Conservation (phyloP, 257 asterid species). For the Solanum ahanhuiri region DNA sequence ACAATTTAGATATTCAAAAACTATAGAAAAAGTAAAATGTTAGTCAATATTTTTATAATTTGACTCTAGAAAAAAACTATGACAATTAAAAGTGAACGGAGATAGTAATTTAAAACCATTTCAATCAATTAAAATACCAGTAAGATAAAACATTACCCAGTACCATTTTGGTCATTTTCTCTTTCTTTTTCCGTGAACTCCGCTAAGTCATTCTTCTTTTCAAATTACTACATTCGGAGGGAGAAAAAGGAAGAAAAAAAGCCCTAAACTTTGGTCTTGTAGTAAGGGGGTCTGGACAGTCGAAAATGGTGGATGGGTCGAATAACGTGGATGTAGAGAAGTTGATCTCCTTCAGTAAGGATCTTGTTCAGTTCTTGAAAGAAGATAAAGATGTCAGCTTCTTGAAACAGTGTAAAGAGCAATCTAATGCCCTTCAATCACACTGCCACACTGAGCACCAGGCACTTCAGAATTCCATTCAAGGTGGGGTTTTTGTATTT, state of each 20-base stretch:
- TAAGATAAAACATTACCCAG: no score
- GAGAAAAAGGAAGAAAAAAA: not conserved
- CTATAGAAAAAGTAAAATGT: no score
- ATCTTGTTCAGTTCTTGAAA: slow-evolving; percentile 38
- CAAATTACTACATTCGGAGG: not conserved
- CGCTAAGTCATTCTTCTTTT: not conserved
- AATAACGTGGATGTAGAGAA: slow-evolving; percentile 36
- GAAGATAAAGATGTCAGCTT: slow-evolving; percentile 31
- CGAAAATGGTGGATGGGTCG: slow-evolving; percentile 22
- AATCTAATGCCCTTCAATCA: slow-evolving; percentile 34
- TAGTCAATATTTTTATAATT: no score
- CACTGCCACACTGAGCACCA: slow-evolving; percentile 37
- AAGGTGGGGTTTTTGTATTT: slow-evolving; percentile 13
- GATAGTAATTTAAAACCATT: no score
- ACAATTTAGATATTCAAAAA: no score
- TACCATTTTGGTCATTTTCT: no score
- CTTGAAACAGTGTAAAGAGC: slow-evolving; percentile 40
- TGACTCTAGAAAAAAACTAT: no score
- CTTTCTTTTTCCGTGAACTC: not conserved
- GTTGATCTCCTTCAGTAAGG: slow-evolving; percentile 31
- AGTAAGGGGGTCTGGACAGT: not conserved
- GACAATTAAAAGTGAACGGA: no score
- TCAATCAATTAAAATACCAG: no score
- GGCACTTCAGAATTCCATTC: slow-evolving; percentile 26
- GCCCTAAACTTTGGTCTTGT: not conserved